Base-by-base conservation (phyloP, 176 grass and related monocot species). In the Poa pratensis region DNA sequence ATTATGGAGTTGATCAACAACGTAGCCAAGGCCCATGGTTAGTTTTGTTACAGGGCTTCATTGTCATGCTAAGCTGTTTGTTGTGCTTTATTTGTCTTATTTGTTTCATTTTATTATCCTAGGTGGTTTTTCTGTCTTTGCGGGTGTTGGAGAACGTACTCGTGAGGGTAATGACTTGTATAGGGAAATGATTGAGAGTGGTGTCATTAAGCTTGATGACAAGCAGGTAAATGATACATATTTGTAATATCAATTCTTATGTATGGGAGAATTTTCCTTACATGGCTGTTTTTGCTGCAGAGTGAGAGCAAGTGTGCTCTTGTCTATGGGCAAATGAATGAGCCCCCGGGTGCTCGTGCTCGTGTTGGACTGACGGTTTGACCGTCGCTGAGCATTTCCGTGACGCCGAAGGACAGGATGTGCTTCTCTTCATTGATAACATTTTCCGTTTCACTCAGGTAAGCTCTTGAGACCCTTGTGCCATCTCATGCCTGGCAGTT, bases 1-100 rank as follows among this genome's bases (percentile, higher is more conserved):
- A 97, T 97, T 78, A 97, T 97, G 95, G 93, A 97, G 86, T 70
- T 97, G 80, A 97, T 97, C 73, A 97, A 97, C 85, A 97, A 97
- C 52, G 94, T 97, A 39, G 94, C 94, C 19, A 93, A 97, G 88
- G 95, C 92, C 76, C 92, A 97, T 80, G 92, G 95, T 94, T 84
- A 81, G 90, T 86, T 74, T 49, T 83, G 40, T 9, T 59, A 1
- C 42, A 66, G 10, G 34, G 60, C 61, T 86, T n/a, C 11, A 32
- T 79, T 52, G 23, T 65, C 9, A 24, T 85, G 19, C 9, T n/a
- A 79, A 67, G 22, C 17, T 48, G 26, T 79, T 26, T 78, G 50
- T 50, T 80, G 9, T 85, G 87, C 77, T 73, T 76, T n/a, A 28
- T 10, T 55, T 73, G 61, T 37, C 82, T 24, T 63, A 93, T 83